These are phyloP conservation scores for Leccinum incarnatum DNA, from an alignment of 768 basidiomycete species.

Conservation along the genomic window DNA sequence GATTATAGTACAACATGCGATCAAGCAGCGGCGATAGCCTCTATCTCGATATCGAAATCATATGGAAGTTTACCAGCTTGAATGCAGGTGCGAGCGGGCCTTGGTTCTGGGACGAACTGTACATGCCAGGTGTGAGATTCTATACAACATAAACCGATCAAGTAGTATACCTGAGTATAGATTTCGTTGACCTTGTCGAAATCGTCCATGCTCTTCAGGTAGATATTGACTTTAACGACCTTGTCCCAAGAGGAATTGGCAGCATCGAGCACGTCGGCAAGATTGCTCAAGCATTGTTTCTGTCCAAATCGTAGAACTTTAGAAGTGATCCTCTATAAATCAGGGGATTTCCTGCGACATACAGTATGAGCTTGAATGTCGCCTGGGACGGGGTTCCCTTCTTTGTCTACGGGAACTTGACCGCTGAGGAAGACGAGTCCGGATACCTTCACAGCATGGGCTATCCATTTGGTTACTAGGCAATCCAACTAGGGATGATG, in stretches of 20 bases:
- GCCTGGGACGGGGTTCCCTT: constrained; percentile 50
- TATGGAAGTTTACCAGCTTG: constrained; percentile 67
- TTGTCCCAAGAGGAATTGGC: constrained; percentile 62
- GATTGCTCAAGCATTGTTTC: constrained; percentile 57
- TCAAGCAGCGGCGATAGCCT: constrained; percentile 53
- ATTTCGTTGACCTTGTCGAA: constrained; percentile 56
- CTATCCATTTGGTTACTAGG: constrained; percentile 26
- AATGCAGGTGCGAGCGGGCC: constrained; percentile 75
- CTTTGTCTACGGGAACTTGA: constrained; percentile 50
- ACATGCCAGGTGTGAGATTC: not conserved
- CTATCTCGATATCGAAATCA: constrained; percentile 74
- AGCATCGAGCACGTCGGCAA: constrained; percentile 50
- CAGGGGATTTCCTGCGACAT: constrained; percentile 13
- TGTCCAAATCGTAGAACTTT: constrained; percentile 19
- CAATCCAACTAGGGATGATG: not conserved
- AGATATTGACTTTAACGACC: constrained; percentile 56
- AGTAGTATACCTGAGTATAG: constrained; percentile 47
- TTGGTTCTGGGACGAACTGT: constrained; percentile 50
- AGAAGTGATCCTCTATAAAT: not conserved
- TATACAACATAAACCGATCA: not conserved
- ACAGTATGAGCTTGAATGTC: constrained; percentile 61
- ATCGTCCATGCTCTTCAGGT: constrained; percentile 58
- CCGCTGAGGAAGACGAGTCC: constrained; percentile 63
- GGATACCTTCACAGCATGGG: constrained; percentile 55
- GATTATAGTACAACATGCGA: not conserved